Conservation (phyloP, 2,329 filamentous ascomycete species). For the Penicillium sp. region DNA sequence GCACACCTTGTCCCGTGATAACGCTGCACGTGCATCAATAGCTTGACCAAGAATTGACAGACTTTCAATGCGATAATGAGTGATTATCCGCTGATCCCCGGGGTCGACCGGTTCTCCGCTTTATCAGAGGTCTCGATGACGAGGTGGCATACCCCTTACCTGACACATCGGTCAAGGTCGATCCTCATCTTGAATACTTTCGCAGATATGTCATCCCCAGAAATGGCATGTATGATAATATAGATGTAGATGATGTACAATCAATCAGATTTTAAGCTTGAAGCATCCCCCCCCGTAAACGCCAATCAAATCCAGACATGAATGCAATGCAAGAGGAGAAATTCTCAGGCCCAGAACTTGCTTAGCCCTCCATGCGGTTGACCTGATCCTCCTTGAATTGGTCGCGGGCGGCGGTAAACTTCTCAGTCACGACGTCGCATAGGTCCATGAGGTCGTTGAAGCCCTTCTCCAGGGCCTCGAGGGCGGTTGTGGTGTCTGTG, state of each 20-base stretch:
- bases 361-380: constrained; percentile 40
- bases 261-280: background rate
- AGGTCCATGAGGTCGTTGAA: constrained; percentile 85
- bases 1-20: background rate
- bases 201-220: background rate
- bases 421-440: constrained; percentile 90
- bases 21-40: background rate
- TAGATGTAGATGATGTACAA: background rate
- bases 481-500: constrained; percentile 75
- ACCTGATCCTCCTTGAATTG: constrained; percentile 55
- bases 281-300: background rate
- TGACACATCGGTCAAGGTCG: background rate
- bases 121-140: background rate
- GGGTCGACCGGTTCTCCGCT: background rate
- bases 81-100: background rate
- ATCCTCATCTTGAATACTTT: background rate
- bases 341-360: background rate
- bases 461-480: constrained; percentile 87
- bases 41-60: background rate
- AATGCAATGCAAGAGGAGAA: constrained; percentile 9
- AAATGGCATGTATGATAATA: background rate
- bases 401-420: constrained; percentile 73
- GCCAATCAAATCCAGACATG: constrained; percentile 1
- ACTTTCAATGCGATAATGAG: background rate
- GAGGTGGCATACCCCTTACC: background rate